Evolutionary conservation across 2,329 filamentous ascomycete species (phyloP).

Genomic region (Pseudocercospora cruenta): DNA sequence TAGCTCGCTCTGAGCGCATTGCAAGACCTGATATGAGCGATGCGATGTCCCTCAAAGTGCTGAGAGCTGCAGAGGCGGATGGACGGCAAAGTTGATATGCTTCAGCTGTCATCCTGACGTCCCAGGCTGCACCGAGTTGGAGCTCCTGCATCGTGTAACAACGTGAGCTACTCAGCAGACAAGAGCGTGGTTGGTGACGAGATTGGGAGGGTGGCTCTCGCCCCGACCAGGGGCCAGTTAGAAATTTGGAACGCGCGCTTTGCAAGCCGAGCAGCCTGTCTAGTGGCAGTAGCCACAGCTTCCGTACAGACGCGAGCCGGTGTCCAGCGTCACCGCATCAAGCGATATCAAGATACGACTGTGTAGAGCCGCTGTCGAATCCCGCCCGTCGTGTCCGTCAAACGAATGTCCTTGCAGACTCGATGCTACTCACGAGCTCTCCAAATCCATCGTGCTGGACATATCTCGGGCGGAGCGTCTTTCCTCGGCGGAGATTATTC

Average conservation of each 20-base stretch:
- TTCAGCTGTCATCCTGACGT: constrained; percentile 7
- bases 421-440: background rate
- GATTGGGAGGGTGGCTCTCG: background rate
- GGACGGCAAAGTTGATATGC: constrained; percentile 5
- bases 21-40: background rate
- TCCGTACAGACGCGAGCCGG: background rate
- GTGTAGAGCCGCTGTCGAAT: constrained; percentile 5
- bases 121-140: background rate
- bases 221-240: background rate
- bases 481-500: background rate
- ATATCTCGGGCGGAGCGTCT: constrained; percentile 6
- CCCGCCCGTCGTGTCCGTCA: constrained; percentile 8
- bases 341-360: background rate
- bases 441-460: background rate
- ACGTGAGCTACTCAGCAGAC: background rate
- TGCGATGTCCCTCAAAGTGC: background rate
- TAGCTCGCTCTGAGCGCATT: background rate
- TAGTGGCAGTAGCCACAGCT: background rate
- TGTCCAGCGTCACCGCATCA: background rate
- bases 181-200: background rate
- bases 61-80: background rate
- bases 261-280: background rate
- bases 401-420: constrained; percentile 1
- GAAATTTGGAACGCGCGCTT: background rate
- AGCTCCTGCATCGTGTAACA: background rate